phyloP scores from a whole-genome alignment of 352 stramenopile species.

The Sclerospora graminicola region DNA sequence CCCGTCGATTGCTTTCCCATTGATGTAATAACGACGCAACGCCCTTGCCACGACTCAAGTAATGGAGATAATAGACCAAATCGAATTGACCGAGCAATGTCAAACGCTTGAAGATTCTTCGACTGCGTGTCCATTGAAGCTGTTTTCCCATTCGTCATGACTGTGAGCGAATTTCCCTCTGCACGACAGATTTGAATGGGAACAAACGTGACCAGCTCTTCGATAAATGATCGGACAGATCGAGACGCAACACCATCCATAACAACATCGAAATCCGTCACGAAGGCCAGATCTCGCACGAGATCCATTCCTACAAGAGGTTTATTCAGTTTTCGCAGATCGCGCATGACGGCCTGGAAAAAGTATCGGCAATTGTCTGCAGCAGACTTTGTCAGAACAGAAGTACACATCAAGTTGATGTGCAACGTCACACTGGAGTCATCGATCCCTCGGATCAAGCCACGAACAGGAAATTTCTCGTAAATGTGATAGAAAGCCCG shows the following conservation, averaged over 20 bases:
- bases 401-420: slow-evolving; percentile 15
- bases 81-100: slow-evolving; percentile 41
- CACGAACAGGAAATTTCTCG: slow-evolving; percentile 17
- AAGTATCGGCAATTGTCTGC: slow-evolving; percentile 15
- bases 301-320: slow-evolving; percentile 30
- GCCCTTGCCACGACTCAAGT: slow-evolving; percentile 28
- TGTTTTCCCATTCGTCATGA: slow-evolving; percentile 42
- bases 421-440: slow-evolving; percentile 14
- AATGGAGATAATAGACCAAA: slow-evolving; percentile 30
- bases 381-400: background rate
- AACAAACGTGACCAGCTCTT: slow-evolving; percentile 50
- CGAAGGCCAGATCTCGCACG: slow-evolving; percentile 11
- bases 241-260: background rate
- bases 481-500: slow-evolving; percentile 23
- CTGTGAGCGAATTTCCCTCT: slow-evolving; percentile 39
- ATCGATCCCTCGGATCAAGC: slow-evolving; percentile 22
- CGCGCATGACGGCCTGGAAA: slow-evolving; percentile 31
- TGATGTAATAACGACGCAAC: slow-evolving; percentile 28
- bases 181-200: slow-evolving; percentile 67
- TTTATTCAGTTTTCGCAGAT: slow-evolving; percentile 45
- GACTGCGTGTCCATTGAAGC: slow-evolving; percentile 11
- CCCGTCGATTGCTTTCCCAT: slow-evolving; percentile 70
- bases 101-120: slow-evolving; percentile 18
- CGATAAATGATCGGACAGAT: slow-evolving; percentile 9
- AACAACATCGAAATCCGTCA: background rate